Conservation (phyloP, 805 yeast genomes). For the Komagataella populi region DNA sequence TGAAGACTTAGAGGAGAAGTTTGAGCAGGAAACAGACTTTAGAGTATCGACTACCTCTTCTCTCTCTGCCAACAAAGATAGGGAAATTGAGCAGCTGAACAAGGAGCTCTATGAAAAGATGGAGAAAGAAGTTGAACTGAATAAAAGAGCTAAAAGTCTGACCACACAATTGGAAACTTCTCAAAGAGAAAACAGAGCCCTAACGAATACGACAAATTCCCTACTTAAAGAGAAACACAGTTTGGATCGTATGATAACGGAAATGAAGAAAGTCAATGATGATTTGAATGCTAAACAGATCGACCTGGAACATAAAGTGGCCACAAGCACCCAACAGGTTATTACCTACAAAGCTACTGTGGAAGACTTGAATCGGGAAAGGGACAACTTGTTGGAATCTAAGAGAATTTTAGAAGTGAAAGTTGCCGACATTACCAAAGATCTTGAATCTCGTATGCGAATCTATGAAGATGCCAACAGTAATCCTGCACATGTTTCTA, state of each 20-base stretch:
- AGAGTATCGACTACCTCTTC: constrained; percentile 17
- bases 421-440: constrained; percentile 24
- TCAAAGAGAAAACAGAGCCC: constrained; percentile 25
- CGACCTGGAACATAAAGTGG: constrained; percentile 30
- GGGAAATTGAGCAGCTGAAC: constrained; percentile 40
- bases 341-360: constrained; percentile 42
- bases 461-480: constrained; percentile 15
- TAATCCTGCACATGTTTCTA: constrained; percentile 15
- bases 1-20: constrained; percentile 35
- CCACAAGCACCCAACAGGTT: constrained; percentile 36
- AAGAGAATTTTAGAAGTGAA: constrained; percentile 31
- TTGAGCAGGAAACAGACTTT: constrained; percentile 27
- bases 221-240: constrained; percentile 27
- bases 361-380: constrained; percentile 46
- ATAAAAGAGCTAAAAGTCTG: constrained; percentile 48
- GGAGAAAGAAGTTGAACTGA: constrained; percentile 52
- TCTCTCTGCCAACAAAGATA: constrained; percentile 19
- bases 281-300: constrained; percentile 24
- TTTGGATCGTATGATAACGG: constrained; percentile 23
- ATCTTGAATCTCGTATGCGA: constrained; percentile 22
- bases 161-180: constrained; percentile 46
- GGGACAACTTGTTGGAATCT: constrained; percentile 42
- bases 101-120: constrained; percentile 38
- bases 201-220: constrained; percentile 23
- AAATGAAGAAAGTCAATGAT: constrained; percentile 29